Percentiles rank a stretch among this genome's conserved stretches.
Conservation (phyloP, 805 yeast genomes). For the Kazachstania bromeliacearum region DNA sequence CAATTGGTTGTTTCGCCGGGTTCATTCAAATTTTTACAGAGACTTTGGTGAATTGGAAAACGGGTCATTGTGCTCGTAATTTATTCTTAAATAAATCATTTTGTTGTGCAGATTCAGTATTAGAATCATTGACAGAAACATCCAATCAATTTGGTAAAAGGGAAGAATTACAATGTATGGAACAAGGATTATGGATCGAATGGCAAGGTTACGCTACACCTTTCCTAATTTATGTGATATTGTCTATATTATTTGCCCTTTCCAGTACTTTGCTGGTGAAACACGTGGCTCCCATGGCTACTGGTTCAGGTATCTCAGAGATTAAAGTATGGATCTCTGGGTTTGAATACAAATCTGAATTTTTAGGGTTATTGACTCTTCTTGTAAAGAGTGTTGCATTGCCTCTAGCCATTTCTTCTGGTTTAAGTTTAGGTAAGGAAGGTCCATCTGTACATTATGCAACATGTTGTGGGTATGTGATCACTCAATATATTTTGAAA, state of each 20-base stretch:
- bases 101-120: constrained; percentile 46
- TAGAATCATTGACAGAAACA: background rate
- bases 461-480: constrained; percentile 84
- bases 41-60: constrained; percentile 68
- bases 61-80: constrained; percentile 66
- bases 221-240: constrained; percentile 48
- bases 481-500: constrained; percentile 44
- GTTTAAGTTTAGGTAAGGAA: constrained; percentile 90
- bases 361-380: constrained; percentile 64
- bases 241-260: constrained; percentile 54
- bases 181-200: constrained; percentile 44
- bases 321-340: constrained; percentile 93
- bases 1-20: constrained; percentile 80
- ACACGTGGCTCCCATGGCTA: constrained; percentile 75
- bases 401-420: constrained; percentile 89
- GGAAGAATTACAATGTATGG: constrained; percentile 40
- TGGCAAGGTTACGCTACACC: constrained; percentile 45
- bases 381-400: constrained; percentile 68
- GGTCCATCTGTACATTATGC: constrained; percentile 99
- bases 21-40: constrained; percentile 73
- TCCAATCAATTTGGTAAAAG: constrained; percentile 12
- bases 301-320: constrained; percentile 96
- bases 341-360: constrained; percentile 60
- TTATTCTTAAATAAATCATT: constrained; percentile 64
- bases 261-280: constrained; percentile 62